Percentiles rank a stretch among this genome's conserved stretches.
Evolutionary conservation across 495 filamentous ascomycete genomes (phyloP).

Genomic region (Hyaloscypha finlandica): DNA sequence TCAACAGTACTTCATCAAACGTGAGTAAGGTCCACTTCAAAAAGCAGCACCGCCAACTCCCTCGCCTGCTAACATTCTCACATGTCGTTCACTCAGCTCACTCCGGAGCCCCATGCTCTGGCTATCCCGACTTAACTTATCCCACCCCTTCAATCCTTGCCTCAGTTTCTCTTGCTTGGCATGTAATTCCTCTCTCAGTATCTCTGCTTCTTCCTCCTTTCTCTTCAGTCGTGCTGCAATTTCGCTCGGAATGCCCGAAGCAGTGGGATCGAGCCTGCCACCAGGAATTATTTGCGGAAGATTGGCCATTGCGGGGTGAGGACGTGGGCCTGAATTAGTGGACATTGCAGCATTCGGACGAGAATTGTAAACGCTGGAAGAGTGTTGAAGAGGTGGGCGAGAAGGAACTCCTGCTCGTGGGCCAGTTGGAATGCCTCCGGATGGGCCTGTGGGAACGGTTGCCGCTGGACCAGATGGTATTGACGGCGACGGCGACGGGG

Average conservation of each 20-base stretch:
- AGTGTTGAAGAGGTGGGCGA: conserved; percentile 27
- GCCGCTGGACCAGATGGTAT: conserved; percentile 5
- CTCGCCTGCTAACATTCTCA: conserved; percentile 34
- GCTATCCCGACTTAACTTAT: conserved; percentile 27
- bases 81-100: conserved; percentile 32
- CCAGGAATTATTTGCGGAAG: conserved; percentile 32
- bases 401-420: conserved; percentile 30
- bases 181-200: conserved; percentile 25
- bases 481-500: conserved; percentile 18
- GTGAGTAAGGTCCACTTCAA: conserved; percentile 10
- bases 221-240: conserved; percentile 26
- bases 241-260: conserved; percentile 26
- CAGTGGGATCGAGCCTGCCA: conserved; percentile 31
- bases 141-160: conserved; percentile 28
- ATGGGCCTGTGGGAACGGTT: conserved; percentile 24
- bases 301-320: conserved; percentile 34
- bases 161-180: conserved; percentile 31
- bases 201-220: conserved; percentile 32
- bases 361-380: conserved; percentile 22
- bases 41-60: conserved; percentile 35
- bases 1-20: not conserved
- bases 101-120: conserved; percentile 25
- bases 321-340: conserved; percentile 21
- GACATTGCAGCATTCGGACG: not conserved
- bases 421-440: conserved; percentile 32